A percentile compares a stretch with the other conserved stretches of the same genome.
Evolutionary conservation across 306 rosid species (phyloP).

Genomic region (Dalbergia oliveri): DNA sequence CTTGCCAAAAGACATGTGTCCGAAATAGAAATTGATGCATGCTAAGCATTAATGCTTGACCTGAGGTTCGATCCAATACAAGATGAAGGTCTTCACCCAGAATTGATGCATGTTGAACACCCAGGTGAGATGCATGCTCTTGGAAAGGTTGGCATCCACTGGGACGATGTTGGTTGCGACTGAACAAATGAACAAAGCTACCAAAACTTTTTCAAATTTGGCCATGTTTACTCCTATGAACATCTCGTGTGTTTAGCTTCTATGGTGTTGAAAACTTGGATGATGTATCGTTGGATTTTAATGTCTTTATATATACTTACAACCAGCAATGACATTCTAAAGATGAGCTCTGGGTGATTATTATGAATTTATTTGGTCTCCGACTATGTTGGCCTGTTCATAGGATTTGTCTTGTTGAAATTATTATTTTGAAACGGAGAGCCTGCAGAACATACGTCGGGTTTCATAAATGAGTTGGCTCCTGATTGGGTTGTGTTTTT

Average conservation of each 20-base stretch:
- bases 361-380: constrained; percentile 8
- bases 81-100: constrained; percentile 73
- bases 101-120: constrained; percentile 58
- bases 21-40: constrained; percentile 24
- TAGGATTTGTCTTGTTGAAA: constrained; percentile 42
- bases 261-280: constrained; percentile 42
- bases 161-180: constrained; percentile 43
- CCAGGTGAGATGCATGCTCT: constrained; percentile 70
- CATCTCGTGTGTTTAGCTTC: constrained; percentile 15
- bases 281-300: constrained; percentile 37
- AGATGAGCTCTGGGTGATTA: constrained; percentile 25
- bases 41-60: constrained; percentile 45
- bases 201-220: constrained; percentile 49
- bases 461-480: constrained; percentile 55
- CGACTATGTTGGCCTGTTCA: constrained; percentile 37
- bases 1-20: constrained; percentile 1
- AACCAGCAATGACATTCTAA: constrained; percentile 29
- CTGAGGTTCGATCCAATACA: constrained; percentile 68
- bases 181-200: constrained; percentile 53
- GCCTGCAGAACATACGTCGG: constrained; percentile 46
- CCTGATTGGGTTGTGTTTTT: constrained; percentile 42
- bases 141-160: constrained; percentile 61
- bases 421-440: constrained; percentile 48
- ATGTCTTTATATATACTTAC: constrained; percentile 55
- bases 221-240: constrained; percentile 51